Evolutionary conservation across 345 rosid species (phyloP).

Genomic region (Heritiera littoralis): DNA sequence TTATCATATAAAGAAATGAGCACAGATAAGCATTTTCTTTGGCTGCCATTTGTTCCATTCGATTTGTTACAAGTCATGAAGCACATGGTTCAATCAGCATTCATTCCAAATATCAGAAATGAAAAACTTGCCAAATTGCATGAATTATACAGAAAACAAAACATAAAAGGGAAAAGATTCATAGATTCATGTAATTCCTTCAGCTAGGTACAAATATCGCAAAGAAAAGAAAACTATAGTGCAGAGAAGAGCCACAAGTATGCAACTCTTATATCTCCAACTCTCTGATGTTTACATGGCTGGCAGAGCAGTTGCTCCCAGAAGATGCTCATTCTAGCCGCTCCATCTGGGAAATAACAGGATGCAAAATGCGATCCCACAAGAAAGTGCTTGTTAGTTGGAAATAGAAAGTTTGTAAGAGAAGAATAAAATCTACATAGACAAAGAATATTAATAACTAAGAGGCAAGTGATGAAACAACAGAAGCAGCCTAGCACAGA

Average conservation of each 20-base stretch:
- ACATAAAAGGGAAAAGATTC: neutral
- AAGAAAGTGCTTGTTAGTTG: neutral
- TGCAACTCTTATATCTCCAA: neutral
- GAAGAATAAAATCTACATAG: neutral
- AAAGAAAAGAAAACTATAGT: neutral
- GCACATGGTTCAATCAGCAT: neutral
- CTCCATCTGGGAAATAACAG: conserved; percentile 65
- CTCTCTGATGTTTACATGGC: conserved; percentile 9
- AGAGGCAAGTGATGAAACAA: neutral
- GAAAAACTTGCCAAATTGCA: neutral
- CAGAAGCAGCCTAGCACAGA: neutral
- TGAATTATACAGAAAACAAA: neutral
- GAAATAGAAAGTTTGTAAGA: too few relatives aligned
- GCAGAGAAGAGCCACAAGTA: too few relatives aligned
- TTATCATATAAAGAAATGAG: too few relatives aligned
- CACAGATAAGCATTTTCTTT: too few relatives aligned
- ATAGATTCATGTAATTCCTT: neutral
- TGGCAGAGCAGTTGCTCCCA: conserved; percentile 17
- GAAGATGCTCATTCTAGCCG: conserved; percentile 62
- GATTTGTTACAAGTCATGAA: neutral
- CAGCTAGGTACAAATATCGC: conserved; percentile 10
- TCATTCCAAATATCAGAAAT: conserved; percentile 6
- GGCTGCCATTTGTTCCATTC: neutral
- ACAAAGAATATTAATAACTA: neutral
- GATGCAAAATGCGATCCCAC: neutral